Evolutionary conservation across 2,329 filamentous ascomycete species (phyloP), one percentile per base, ranked within the genome.

Genomic region (Phialophora verrucosa): DNA sequence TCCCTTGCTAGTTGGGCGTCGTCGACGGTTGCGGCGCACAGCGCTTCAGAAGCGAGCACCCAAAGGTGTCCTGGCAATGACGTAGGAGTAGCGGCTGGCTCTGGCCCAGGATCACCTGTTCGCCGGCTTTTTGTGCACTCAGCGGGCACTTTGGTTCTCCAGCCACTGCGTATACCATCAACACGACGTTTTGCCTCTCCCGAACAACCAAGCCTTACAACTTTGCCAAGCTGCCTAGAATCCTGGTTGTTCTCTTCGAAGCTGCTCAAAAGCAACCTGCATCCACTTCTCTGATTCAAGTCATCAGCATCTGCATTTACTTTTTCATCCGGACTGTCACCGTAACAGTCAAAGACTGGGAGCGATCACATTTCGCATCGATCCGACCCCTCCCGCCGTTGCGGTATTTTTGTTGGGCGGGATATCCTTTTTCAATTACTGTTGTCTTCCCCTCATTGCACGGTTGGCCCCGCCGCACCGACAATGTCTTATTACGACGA

Each of bases 401-500:
- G 62, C 68, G 67, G 64, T 20, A 35, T 67, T 62, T 69, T 62
- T 58, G 35, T 60, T 62, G 55, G 70, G 63, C 70, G 60, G 65
- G 62, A 56, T 17, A 57, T 35, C 58, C 61, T 32, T 49, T 67
- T 35, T 65, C 32, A 56, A 20, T 63, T 68, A 25, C 29, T 50
- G 50, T 62, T 50, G 57, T 54, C 56, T 62, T 51, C 61, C 47
- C 68, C 63, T 65, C 29, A 50, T 14, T 20, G 11, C 35, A 57
- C 51, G 62, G 49, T 57, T 56, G 55, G 58, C 58, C 54, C 53
- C n/a, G 23, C 42, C 57, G 4, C 29, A 50, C 31, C 23, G 42
- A 69, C 54, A 23, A 73, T 73, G 71, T 73, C 72, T 68, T 84
- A 87, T 74, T 83, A 84, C 66, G 82, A 84, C 67, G 82, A 84